Evolutionary conservation across 768 basidiomycete genomes (phyloP).

Genomic region (Candolleomyces eurysporus): DNA sequence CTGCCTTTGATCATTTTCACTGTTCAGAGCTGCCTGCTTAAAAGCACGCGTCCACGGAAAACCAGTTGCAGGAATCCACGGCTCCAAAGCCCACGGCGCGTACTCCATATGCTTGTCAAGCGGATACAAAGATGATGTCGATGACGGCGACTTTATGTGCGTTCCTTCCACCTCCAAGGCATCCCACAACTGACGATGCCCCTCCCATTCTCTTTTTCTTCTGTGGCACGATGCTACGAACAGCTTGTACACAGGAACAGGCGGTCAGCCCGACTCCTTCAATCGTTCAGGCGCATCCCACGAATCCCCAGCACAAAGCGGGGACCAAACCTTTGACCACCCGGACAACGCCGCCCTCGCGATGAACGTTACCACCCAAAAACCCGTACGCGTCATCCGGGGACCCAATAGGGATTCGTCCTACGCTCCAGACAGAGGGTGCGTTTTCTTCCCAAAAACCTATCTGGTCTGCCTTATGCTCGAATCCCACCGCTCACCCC

Average conservation of each 20-base stretch:
- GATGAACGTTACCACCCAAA: slow-evolving; percentile 28
- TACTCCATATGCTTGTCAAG: slow-evolving; percentile 40
- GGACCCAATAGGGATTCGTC: slow-evolving; percentile 25
- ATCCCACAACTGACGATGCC: neutral
- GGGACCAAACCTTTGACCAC: slow-evolving; percentile 35
- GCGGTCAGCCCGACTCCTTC: slow-evolving; percentile 16
- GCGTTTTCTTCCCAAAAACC: too few relatives aligned
- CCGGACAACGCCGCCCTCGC: slow-evolving; percentile 30
- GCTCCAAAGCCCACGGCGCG: slow-evolving; percentile 28
- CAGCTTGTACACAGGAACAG: slow-evolving; percentile 41
- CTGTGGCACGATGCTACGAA: neutral
- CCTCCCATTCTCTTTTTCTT: neutral
- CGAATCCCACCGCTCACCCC: too few relatives aligned
- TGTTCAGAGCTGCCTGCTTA: slow-evolving; percentile 24
- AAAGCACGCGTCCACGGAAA: slow-evolving; percentile 25
- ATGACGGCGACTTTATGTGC: slow-evolving; percentile 38
- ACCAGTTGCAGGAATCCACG: slow-evolving; percentile 34
- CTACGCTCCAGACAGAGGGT: slow-evolving; percentile 10
- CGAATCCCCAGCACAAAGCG: slow-evolving; percentile 18
- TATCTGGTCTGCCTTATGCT: too few relatives aligned
- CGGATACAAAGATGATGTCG: slow-evolving; percentile 40
- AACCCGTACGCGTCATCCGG: slow-evolving; percentile 42
- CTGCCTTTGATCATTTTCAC: neutral
- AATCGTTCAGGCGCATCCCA: neutral
- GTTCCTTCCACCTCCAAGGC: slow-evolving; percentile 10